A percentile compares a stretch with the other conserved stretches of the same genome.
These are phyloP conservation scores for Hortiboletus flavorubellus DNA, from an alignment of 768 basidiomycete species.

Conservation along the genomic window DNA sequence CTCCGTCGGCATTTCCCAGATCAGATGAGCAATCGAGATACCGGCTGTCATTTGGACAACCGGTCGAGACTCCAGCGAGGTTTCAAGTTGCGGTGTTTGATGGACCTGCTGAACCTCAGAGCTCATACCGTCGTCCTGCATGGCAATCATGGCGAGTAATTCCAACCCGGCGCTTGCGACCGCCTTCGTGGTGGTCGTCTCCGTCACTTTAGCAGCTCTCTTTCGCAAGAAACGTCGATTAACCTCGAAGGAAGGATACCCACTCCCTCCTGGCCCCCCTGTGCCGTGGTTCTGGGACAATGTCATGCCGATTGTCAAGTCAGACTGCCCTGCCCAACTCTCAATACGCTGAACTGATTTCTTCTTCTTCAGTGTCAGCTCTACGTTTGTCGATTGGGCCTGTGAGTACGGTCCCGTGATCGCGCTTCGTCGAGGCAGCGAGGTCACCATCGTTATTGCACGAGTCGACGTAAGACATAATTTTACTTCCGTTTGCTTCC, in stretches of 20 bases:
- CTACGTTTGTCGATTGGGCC: constrained; percentile 48
- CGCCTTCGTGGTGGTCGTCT: background rate
- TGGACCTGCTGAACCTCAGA: too few species aligned
- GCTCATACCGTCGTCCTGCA: background rate
- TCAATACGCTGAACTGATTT: background rate
- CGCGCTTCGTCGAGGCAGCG: constrained; percentile 45
- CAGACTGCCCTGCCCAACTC: background rate
- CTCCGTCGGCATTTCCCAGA: too few species aligned
- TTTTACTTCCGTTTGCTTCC: background rate
- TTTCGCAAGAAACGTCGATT: background rate
- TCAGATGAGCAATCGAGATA: too few species aligned
- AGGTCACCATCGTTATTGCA: constrained; percentile 16
- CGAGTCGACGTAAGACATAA: constrained; percentile 14
- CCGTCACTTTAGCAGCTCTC: background rate
- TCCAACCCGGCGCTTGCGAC: background rate
- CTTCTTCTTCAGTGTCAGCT: constrained; percentile 9
- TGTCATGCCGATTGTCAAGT: constrained; percentile 10
- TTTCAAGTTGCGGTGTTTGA: too few species aligned
- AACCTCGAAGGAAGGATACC: constrained; percentile 3
- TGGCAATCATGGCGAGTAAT: background rate
- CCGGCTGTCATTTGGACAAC: background rate
- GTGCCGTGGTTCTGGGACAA: constrained; percentile 4
- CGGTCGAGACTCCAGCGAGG: too few species aligned
- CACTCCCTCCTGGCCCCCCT: constrained; percentile 20
- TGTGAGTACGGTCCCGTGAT: constrained; percentile 58